These are phyloP conservation scores for Parastagonospora nodorum DNA, from an alignment of 2,329 filamentous ascomycete genomes.

Conservation along the genomic window DNA sequence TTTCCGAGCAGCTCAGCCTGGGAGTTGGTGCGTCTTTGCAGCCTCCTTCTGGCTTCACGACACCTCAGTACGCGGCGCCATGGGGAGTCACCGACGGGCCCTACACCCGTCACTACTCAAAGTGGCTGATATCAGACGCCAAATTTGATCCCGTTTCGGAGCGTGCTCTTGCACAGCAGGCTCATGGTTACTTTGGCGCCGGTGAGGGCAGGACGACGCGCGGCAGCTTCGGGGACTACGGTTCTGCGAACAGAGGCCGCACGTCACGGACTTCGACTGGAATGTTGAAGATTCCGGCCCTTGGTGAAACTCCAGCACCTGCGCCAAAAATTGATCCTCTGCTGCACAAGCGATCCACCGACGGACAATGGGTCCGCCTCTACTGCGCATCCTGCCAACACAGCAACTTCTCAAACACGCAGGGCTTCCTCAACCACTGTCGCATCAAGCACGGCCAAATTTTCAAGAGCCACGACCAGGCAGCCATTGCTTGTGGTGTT, in stretches of 20 bases:
- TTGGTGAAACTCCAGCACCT: conserved; percentile 50
- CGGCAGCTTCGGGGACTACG: conserved; percentile 68
- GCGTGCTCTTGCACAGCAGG: conserved; percentile 41
- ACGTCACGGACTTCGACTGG: conserved; percentile 63
- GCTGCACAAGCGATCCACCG: conserved; percentile 78
- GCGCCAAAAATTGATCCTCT: conserved; percentile 77
- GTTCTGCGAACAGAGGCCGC: conserved; percentile 57
- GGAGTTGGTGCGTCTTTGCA: conserved; percentile 75
- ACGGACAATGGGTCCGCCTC: conserved; percentile 85
- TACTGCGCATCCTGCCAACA: conserved; percentile 85
- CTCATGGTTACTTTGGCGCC: conserved; percentile 43
- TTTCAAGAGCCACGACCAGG: conserved; percentile 95
- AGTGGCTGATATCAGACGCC: conserved; percentile 90
- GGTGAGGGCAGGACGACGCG: conserved; percentile 78
- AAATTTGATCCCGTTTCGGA: conserved; percentile 70
- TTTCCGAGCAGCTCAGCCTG: conserved; percentile 70
- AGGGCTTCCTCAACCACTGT: conserved; percentile 99
- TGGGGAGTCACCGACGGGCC: conserved; percentile 92
- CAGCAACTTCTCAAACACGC: conserved; percentile 92
- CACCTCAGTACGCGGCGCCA: conserved; percentile 79
- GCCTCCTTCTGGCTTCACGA: conserved; percentile 64
- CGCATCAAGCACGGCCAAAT: conserved; percentile 92
- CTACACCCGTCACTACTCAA: conserved; percentile 91
- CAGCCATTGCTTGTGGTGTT: conserved; percentile 84
- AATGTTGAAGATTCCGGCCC: conserved; percentile 49